phyloP scores from a whole-genome alignment of 768 basidiomycete genomes.

The Serendipita indica region DNA sequence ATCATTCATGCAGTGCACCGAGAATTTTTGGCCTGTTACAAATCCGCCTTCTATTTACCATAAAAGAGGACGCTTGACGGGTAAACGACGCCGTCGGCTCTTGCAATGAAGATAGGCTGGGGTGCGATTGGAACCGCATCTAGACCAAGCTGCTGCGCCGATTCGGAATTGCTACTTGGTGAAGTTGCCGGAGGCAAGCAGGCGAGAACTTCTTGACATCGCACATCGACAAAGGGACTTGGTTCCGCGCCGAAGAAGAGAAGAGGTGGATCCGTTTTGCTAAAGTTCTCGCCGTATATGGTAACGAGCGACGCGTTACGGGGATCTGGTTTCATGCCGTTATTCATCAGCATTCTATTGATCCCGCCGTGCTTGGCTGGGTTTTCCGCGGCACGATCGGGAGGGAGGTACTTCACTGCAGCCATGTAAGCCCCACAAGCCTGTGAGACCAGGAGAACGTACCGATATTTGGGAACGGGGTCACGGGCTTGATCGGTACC shows the following conservation, averaged over 20 bases:
- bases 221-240: conserved; percentile 74
- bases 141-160: conserved; percentile 64
- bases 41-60: conserved; percentile 1
- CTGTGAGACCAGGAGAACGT: conserved; percentile 41
- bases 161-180: conserved; percentile 35
- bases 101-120: conserved; percentile 65
- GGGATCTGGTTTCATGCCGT: conserved; percentile 51
- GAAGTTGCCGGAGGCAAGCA: conserved; percentile 11
- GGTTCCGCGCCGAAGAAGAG: conserved; percentile 82
- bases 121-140: conserved; percentile 36
- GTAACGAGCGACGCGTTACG: conserved; percentile 70
- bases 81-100: conserved; percentile 76
- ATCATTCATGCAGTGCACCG: too few relatives aligned
- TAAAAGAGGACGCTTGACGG: conserved; percentile 48
- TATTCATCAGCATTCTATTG: conserved; percentile 6
- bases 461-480: conserved; percentile 17
- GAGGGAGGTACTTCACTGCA: conserved; percentile 71
- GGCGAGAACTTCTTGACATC: conserved; percentile 48
- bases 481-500: conserved; percentile 7
- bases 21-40: not conserved
- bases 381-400: conserved; percentile 70
- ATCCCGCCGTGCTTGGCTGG: conserved; percentile 38
- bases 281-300: conserved; percentile 80
- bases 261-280: conserved; percentile 61
- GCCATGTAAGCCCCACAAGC: not conserved